Conservation (phyloP, 495 filamentous ascomycete genomes). For the Penicillium tannophilum region DNA sequence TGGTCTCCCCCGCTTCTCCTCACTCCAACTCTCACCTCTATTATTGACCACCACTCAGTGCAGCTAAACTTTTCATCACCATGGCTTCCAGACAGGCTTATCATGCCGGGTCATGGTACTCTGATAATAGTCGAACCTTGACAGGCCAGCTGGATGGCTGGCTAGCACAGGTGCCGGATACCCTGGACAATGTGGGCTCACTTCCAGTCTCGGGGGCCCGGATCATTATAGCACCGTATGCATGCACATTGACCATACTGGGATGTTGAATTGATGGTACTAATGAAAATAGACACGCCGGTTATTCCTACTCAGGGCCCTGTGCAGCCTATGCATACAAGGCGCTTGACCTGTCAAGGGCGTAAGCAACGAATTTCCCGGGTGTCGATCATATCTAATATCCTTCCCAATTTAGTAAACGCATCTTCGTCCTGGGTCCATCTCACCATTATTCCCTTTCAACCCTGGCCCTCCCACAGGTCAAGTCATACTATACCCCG, state of each 20-base stretch:
- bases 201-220: constrained; percentile 78
- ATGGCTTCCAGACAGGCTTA: constrained; percentile 68
- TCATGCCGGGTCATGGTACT: constrained; percentile 88
- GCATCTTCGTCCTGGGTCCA: constrained; percentile 91
- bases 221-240: constrained; percentile 95
- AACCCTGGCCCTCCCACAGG: constrained; percentile 74
- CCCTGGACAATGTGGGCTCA: constrained; percentile 55
- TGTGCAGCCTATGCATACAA: constrained; percentile 96
- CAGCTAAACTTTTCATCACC: constrained; percentile 1
- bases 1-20: constrained; percentile 31
- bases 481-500: constrained; percentile 79
- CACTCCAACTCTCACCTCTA: constrained; percentile 13
- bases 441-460: constrained; percentile 85
- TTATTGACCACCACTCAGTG: constrained; percentile 2
- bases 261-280: neutral
- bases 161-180: constrained; percentile 70
- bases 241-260: constrained; percentile 9
- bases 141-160: constrained; percentile 74
- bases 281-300: constrained; percentile 71
- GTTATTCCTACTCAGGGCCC: constrained; percentile 92
- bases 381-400: constrained; percentile 8
- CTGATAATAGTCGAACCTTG: constrained; percentile 57
- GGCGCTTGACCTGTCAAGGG: constrained; percentile 77
- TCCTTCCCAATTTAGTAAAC: constrained; percentile 57
- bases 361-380: constrained; percentile 47